phyloP scores from a whole-genome alignment of 2,329 filamentous ascomycete species.

The Knufia fluminis region DNA sequence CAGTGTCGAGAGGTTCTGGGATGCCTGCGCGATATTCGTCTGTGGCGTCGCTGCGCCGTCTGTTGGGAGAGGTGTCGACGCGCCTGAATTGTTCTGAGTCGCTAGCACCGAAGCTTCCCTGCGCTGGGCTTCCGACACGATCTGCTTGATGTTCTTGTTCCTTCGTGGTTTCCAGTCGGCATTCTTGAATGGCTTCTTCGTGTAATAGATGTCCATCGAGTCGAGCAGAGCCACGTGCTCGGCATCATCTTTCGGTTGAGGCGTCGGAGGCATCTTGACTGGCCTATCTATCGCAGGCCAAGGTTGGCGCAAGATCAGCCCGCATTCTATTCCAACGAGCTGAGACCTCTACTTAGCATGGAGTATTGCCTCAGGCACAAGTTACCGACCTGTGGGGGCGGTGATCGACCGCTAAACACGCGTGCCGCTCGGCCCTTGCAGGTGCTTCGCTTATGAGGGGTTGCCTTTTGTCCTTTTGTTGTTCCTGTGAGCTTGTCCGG shows the following conservation, averaged over 20 bases:
- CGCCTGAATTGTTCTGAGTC: constrained; percentile 73
- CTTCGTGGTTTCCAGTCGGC: constrained; percentile 84
- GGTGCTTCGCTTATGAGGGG: not conserved
- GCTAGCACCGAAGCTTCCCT: constrained; percentile 82
- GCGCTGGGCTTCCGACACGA: constrained; percentile 77
- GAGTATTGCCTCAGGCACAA: not conserved
- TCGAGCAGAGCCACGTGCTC: constrained; percentile 81
- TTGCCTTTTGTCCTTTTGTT: not conserved
- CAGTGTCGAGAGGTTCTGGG: constrained; percentile 73
- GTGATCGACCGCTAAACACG: not conserved
- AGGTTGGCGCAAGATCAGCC: too few relatives aligned
- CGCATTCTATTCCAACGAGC: too few relatives aligned
- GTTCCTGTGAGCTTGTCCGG: too few relatives aligned
- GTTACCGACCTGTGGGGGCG: not conserved
- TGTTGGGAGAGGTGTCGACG: constrained; percentile 54
- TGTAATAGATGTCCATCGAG: constrained; percentile 78
- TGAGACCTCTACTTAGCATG: too few relatives aligned
- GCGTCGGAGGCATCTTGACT: constrained; percentile 48
- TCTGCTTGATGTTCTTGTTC: constrained; percentile 98
- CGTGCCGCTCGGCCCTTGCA: too few relatives aligned
- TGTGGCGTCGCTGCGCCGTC: constrained; percentile 33
- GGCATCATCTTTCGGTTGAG: constrained; percentile 57
- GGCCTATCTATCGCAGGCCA: constrained; percentile 14
- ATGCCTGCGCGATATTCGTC: constrained; percentile 77
- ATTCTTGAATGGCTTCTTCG: constrained; percentile 84